Conservation (phyloP, 306 rosid genomes). For the Vigna hirtella region DNA sequence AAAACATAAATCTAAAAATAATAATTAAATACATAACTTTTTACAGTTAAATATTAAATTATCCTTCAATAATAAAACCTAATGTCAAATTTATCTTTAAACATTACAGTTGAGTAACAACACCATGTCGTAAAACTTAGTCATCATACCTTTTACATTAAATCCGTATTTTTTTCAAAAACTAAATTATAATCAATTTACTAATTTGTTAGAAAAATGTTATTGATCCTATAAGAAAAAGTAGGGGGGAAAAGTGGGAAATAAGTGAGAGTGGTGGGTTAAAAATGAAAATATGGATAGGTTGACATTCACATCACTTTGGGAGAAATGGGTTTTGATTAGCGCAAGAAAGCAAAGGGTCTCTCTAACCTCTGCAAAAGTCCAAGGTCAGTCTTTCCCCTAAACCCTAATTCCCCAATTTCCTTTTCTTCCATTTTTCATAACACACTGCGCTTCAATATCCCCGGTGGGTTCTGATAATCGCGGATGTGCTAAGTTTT, state of each 20-base stretch:
- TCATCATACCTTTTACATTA: too few species aligned
- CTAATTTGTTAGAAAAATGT: too few species aligned
- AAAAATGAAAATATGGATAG: conserved; percentile 32
- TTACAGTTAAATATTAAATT: too few species aligned
- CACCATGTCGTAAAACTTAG: too few species aligned
- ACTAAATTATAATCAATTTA: neutral
- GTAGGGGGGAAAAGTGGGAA: neutral
- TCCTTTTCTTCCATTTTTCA: conserved; percentile 9
- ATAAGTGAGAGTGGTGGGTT: conserved; percentile 34
- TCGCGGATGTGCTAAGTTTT: neutral
- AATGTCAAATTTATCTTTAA: too few species aligned
- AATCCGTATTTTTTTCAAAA: too few species aligned
- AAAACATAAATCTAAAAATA: too few species aligned
- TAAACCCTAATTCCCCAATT: conserved; percentile 44
- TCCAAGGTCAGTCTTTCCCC: conserved; percentile 75
- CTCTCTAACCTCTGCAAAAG: conserved; percentile 53
- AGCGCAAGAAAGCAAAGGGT: conserved; percentile 38
- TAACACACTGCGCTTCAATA: conserved; percentile 35
- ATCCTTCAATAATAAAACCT: too few species aligned
- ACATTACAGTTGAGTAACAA: too few species aligned
- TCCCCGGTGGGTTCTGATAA: conserved; percentile 20
- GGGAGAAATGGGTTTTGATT: conserved; percentile 25
- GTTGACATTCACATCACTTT: conserved; percentile 38
- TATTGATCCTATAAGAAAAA: neutral
- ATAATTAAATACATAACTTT: too few species aligned